A percentile compares a stretch with the other conserved stretches of the same genome.
Evolutionary conservation across 345 rosid species (phyloP).

Genomic region (Rubroshorea leprosula): DNA sequence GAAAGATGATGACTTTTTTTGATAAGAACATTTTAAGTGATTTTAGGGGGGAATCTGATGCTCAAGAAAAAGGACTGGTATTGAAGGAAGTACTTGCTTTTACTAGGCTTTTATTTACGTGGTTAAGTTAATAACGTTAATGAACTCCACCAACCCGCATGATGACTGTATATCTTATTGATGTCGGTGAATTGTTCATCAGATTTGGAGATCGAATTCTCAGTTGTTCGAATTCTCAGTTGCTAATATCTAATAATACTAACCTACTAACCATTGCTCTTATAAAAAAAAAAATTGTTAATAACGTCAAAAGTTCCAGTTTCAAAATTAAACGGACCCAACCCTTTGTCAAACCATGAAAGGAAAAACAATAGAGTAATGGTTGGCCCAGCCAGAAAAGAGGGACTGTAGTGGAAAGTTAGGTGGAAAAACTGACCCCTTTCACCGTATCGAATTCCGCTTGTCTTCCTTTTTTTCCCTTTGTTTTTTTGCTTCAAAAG

Average conservation of each 20-base stretch:
- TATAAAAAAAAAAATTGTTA: no score
- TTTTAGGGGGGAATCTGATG: conserved; percentile 26
- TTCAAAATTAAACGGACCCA: not conserved
- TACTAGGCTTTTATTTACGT: no score
- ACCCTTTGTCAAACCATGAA: not conserved
- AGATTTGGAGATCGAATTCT: no score
- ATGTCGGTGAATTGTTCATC: no score
- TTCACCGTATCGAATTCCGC: conserved; percentile 31
- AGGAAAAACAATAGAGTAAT: not conserved
- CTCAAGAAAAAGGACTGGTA: conserved; percentile 10
- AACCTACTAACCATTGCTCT: no score
- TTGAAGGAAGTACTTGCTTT: no score
- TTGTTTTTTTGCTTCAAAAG: not conserved
- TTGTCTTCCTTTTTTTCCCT: not conserved
- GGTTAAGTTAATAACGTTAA: no score
- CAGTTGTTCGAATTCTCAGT: no score
- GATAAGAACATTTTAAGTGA: conserved; percentile 14
- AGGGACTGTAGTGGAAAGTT: conserved; percentile 12
- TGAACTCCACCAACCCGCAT: no score
- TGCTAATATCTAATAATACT: no score
- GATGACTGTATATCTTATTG: no score
- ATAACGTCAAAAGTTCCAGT: not conserved
- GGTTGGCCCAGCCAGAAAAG: conserved; percentile 19
- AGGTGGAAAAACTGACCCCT: conserved; percentile 14
- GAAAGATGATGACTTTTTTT: conserved; percentile 16